A percentile compares a stretch with the other conserved stretches of the same genome.
These are phyloP conservation scores for Pseudonitzschia pungens DNA, from an alignment of 108 stramenopile genomes.

Conservation along the genomic window DNA sequence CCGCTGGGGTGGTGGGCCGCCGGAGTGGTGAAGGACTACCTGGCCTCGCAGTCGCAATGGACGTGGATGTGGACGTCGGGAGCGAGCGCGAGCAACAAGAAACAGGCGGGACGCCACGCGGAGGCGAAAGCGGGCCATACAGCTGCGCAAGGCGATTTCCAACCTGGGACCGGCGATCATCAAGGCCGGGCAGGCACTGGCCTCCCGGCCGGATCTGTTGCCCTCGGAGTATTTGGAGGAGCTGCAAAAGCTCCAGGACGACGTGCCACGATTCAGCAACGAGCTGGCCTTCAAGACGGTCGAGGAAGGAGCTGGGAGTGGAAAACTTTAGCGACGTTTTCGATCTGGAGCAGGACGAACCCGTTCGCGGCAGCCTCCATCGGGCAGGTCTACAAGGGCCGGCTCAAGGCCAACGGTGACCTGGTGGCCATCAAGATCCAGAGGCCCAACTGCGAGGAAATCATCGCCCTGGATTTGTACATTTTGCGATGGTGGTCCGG, in stretches of 20 bases:
- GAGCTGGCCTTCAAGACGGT: slow-evolving; percentile 82
- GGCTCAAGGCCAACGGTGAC: slow-evolving; percentile 84
- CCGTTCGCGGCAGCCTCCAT: slow-evolving; percentile 82
- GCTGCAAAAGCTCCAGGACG: slow-evolving; percentile 95
- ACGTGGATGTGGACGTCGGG: background rate
- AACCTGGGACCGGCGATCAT: slow-evolving; percentile 93
- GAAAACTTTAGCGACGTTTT: slow-evolving; percentile 55
- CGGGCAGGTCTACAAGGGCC: slow-evolving; percentile 92
- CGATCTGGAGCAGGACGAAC: slow-evolving; percentile 85
- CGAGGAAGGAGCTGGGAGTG: slow-evolving; percentile 78
- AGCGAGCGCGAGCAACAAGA: background rate
- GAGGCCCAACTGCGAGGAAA: slow-evolving; percentile 91
- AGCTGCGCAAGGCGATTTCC: slow-evolving; percentile 78
- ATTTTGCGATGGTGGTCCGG: slow-evolving; percentile 94
- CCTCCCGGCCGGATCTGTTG: slow-evolving; percentile 89
- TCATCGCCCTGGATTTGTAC: slow-evolving; percentile 93
- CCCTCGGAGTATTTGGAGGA: slow-evolving; percentile 93
- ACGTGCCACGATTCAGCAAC: slow-evolving; percentile 88
- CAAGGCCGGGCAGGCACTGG: slow-evolving; percentile 92
- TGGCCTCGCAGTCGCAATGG: slow-evolving; percentile 28
- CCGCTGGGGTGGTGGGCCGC: slow-evolving; percentile 87
- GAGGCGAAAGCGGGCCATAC: slow-evolving; percentile 59
- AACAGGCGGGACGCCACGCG: slow-evolving; percentile 36
- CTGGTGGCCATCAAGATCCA: slow-evolving; percentile 94
- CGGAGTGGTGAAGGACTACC: slow-evolving; percentile 71